Evolutionary conservation across 208 protist species (phyloP), one percentile per base, ranked within the genome.

Genomic region (Trypanosoma vivax): DNA sequence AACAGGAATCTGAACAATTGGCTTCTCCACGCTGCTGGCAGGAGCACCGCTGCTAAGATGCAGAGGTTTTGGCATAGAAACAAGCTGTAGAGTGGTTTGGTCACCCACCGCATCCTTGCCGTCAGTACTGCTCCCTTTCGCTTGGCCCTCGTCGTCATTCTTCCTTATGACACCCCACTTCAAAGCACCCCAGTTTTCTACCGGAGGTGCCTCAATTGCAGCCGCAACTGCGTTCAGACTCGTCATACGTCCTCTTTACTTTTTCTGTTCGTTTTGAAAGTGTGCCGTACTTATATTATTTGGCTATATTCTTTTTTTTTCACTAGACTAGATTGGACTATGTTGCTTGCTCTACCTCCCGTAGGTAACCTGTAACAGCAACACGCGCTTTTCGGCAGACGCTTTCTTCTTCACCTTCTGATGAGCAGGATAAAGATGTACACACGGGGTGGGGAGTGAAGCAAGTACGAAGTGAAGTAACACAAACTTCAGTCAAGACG

Each of bases 161-260:
- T 55, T 16, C 43, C 69, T 65, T 0, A 62, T 46, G 39, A 42
- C 42, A 19, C 37, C 53, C 35, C 76, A 60, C 56, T 73, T 79
- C 29, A 90, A 52, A 46, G 80, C 60, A 1, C 85, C 85, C 82
- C 85, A 93, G 62, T 93, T 93, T 52, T 92, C 85, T 27, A 86
- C 27, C 0, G 79, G 71, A 16, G 75, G 61, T 14, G 66, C 35
- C 48, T 52, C 21, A 2, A 28, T 33, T 25, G 59, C 42, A 24
- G 33, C 50, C 1, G 42, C 14, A 18, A 50, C 43, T 24, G 50
- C 50, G 27, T 30, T 42, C 38, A 65, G 30, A 31, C 48, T 56
- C 33, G 58, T 57, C 58, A 65, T 60, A 29, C 18, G n/a, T 16
- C 13, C 41, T 14, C 5, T 31, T 2, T 35, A 33, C 16, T 28